Conservation (phyloP, 1,284 basidiomycete species). For the Erythrobasidium hasegawianum region DNA sequence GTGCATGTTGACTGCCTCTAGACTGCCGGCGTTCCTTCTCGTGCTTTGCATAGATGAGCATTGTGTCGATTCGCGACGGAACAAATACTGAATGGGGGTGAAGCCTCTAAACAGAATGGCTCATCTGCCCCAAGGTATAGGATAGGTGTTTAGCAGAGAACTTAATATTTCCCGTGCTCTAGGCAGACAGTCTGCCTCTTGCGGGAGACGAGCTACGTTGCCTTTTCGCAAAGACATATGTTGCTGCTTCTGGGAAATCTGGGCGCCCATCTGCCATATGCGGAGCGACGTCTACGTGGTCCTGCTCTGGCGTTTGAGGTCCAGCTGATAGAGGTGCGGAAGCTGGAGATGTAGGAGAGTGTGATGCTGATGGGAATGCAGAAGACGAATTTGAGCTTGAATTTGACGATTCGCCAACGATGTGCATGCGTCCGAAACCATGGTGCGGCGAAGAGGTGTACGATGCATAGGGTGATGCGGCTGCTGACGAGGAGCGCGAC, state of each 20-base stretch:
- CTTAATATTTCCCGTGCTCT: no score
- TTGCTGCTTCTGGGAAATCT: slow-evolving; percentile 32
- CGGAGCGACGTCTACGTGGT: slow-evolving; percentile 8
- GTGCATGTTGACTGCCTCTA: no score
- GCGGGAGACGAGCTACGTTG: no score
- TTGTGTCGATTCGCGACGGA: no score
- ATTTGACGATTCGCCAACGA: not conserved
- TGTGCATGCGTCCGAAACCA: not conserved
- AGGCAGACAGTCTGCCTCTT: no score
- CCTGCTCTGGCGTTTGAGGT: slow-evolving; percentile 29
- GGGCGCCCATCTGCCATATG: slow-evolving; percentile 12
- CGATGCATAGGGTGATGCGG: slow-evolving; percentile 1
- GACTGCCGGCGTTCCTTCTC: no score
- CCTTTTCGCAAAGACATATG: slow-evolving; percentile 12
- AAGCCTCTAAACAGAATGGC: no score
- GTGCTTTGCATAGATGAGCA: no score
- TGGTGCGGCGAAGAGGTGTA: not conserved
- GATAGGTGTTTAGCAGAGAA: no score
- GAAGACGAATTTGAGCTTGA: slow-evolving; percentile 12
- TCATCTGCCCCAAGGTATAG: no score
- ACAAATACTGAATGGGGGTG: no score
- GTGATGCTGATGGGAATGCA: slow-evolving; percentile 32
- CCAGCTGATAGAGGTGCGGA: slow-evolving; percentile 29
- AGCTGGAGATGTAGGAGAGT: slow-evolving; percentile 32
- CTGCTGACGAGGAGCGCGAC: slow-evolving; percentile 15